Evolutionary conservation across 2,329 filamentous ascomycete genomes (phyloP), one percentile per base, ranked within the genome.

Genomic region (Aspergillus texensis): DNA sequence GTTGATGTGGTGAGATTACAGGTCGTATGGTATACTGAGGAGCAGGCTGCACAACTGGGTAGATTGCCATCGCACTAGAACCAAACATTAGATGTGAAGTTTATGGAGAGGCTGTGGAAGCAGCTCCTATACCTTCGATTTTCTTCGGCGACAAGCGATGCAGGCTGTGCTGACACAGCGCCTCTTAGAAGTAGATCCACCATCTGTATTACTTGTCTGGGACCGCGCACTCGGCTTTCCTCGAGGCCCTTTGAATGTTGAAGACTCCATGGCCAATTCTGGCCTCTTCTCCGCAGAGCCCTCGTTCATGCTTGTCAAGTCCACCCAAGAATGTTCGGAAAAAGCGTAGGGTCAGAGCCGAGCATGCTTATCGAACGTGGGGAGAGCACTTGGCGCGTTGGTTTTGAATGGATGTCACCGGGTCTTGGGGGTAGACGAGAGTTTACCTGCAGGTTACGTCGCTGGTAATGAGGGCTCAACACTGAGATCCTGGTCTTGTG

Each of bases 11-110:
- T 32, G 48, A 67, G 70, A 50, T 19, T 74, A 80, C 79, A 81
- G 55, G 77, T 72, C 11, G 79, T 80, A 66, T 80, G 77, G 75
- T 99, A 98, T 60, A 98, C 94, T 70, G 93, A 96, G 66, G 92
- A 89, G 79, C 95, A 99, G n/a, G 95, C 94, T 9, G 94, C 94
- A 76, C 95, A 98, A 71, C 92, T 94, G 6, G 94, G 94, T 6
- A 91, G 84, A 61, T 93, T 94, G 64, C 94, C 94, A 78, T 98
- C 94, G 78, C 94, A 98, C 85, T 86, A n/a, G 56, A 19, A 48
- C 46, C 50, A 53, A 57, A 52, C 65, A 58, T 56, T 11, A 61
- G 30, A 59, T 54, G 58, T 50, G 12, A 41, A 46, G 53, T 41
- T 56, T 41, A 34, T 56, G 57, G 6, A 52, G 30, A 52, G 30